Base-by-base conservation (phyloP, 345 rosid species). In the Acer saccharum region DNA sequence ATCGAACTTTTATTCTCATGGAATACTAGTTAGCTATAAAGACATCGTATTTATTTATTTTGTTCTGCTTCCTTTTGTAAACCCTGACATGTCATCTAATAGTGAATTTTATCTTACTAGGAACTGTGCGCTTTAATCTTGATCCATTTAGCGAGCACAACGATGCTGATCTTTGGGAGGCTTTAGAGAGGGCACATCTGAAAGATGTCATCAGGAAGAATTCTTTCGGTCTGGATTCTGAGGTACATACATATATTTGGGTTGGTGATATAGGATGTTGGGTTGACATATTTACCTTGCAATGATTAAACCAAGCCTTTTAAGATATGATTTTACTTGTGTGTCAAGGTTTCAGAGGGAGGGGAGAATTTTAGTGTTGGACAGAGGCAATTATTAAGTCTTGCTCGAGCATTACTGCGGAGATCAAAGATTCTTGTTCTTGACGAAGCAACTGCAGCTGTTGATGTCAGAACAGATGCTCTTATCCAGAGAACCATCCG, bases 301-400 rank as follows among this genome's bases (percentile, higher is more conserved):
- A 43, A 8, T 16, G n/a, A 54, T 54, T 16, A 14, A 54, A 54
- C 58, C 58, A 54, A 54, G 58, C n/a, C 58, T 54, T 54, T 50
- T 50, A 50, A 23, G 10, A 68, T 50, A 50, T 43, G n/a, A 63
- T 44, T 69, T 20, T 0, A 14, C 18, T 58, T 73, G 17, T 81
- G 75, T 81, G 75, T 71, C 20, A 76, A 91, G 96, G 97, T 92
- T 76, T 89, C 87, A 2, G 97, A 92, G 78, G 91, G 94, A 64
- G 99, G 98, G 67, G 97, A 92, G 88, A 94, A 96, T 80, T 96
- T 92, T 80, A 96, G 98, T 64, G 92, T 94, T 54, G 98, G 99
- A n/a, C 99, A 93, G 86, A 88, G 98, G 79, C 98, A 96, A 68
- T 81, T 96, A n/a, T 60, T 93, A 81, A 92, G 99, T 84, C 94